Conservation (phyloP, 768 basidiomycete genomes). For the Terana coerulea region DNA sequence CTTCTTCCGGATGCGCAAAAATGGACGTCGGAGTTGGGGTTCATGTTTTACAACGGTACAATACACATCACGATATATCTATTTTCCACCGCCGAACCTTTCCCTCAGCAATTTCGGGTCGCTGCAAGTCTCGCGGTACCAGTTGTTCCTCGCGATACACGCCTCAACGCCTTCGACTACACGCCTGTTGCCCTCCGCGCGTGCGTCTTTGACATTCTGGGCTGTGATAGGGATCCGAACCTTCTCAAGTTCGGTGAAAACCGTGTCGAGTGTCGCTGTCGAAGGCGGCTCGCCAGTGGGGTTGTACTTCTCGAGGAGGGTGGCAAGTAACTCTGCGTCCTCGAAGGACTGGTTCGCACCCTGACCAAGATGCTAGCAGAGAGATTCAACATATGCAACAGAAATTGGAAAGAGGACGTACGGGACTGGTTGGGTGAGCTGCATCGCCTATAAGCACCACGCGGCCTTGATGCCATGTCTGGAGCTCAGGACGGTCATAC, state of each 20-base stretch:
- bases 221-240: conserved; percentile 33
- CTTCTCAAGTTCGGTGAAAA: conserved; percentile 33
- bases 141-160: conserved; percentile 28
- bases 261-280: conserved; percentile 23
- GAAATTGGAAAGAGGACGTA: conserved; percentile 10
- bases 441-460: conserved; percentile 43
- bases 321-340: conserved; percentile 34
- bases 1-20: too few species aligned
- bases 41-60: too few species aligned
- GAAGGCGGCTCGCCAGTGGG: conserved; percentile 22
- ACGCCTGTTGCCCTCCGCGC: conserved; percentile 30
- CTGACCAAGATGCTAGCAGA: conserved; percentile 38
- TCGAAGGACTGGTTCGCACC: conserved; percentile 44
- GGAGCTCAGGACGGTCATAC: conserved; percentile 40
- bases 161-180: conserved; percentile 29
- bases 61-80: too few species aligned
- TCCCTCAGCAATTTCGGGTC: too few species aligned
- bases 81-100: too few species aligned
- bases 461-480: conserved; percentile 38
- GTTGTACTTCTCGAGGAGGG: conserved; percentile 30
- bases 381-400: neutral
- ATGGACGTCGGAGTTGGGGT: too few species aligned
- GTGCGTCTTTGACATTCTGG: conserved; percentile 32
- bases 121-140: conserved; percentile 17
- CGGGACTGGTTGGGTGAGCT: conserved; percentile 44